Evolutionary conservation across 257 asterid genomes (phyloP).

Genomic region (Scutellaria baicalensis): DNA sequence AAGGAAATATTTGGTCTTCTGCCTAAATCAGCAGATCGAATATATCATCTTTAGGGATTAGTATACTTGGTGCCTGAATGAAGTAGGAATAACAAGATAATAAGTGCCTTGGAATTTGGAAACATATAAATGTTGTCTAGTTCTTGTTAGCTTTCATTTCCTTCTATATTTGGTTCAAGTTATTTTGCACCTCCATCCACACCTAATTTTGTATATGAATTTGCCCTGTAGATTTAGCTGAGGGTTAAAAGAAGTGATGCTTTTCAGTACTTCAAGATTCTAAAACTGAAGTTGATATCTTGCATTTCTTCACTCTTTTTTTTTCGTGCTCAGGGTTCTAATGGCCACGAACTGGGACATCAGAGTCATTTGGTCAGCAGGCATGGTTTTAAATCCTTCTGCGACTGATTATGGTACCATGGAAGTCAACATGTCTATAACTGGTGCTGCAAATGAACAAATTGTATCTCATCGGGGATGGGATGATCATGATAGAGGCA

Average conservation of each 20-base stretch:
- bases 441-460: slow-evolving; percentile 54
- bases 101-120: neutral
- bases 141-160: neutral
- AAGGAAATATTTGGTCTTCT: neutral
- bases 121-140: neutral
- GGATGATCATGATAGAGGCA: slow-evolving; percentile 86
- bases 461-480: slow-evolving; percentile 70
- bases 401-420: slow-evolving; percentile 61
- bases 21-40: neutral
- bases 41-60: neutral
- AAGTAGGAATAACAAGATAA: neutral
- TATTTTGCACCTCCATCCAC: neutral
- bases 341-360: slow-evolving; percentile 69
- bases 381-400: slow-evolving; percentile 69
- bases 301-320: neutral
- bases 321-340: slow-evolving; percentile 54
- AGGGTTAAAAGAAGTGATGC: neutral
- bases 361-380: slow-evolving; percentile 79
- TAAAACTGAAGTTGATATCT: neutral
- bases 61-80: neutral
- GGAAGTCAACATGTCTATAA: slow-evolving; percentile 50
- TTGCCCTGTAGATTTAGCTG: neutral
- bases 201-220: neutral
- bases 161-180: neutral
- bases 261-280: neutral